Evolutionary conservation across 345 rosid genomes (phyloP).

Genomic region (Salix purpurea): DNA sequence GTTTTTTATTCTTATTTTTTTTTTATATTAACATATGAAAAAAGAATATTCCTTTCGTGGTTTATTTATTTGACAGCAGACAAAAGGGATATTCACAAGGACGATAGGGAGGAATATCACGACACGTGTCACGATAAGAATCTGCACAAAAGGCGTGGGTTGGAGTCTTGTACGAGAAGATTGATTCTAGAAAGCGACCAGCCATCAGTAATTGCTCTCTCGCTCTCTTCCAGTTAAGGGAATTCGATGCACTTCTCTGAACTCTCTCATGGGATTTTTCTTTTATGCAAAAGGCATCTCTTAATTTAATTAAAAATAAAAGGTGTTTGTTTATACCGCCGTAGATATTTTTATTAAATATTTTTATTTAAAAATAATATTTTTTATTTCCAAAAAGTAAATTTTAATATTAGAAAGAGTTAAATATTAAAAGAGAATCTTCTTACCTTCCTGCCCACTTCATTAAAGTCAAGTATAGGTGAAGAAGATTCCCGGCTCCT

Average conservation of each 20-base stretch:
- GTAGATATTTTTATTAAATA: too few relatives aligned
- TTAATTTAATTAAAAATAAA: not conserved
- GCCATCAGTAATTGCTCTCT: constrained; percentile 22
- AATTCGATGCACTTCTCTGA: constrained; percentile 44
- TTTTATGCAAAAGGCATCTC: constrained; percentile 31
- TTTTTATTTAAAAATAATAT: too few relatives aligned
- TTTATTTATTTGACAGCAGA: constrained; percentile 23
- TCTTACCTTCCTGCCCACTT: constrained; percentile 70
- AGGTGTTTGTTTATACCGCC: too few relatives aligned
- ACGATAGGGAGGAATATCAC: constrained; percentile 36
- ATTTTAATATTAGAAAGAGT: too few relatives aligned
- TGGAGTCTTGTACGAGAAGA: constrained; percentile 41
- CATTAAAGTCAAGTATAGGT: constrained; percentile 62
- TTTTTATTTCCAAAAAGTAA: too few relatives aligned
- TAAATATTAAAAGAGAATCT: constrained; percentile 40
- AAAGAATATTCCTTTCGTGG: constrained; percentile 24
- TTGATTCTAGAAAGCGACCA: constrained; percentile 46
- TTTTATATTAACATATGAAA: not conserved
- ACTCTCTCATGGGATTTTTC: not conserved
- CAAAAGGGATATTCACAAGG: constrained; percentile 70
- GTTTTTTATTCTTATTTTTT: too few relatives aligned
- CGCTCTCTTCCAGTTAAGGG: constrained; percentile 11
- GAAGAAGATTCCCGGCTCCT: constrained; percentile 56
- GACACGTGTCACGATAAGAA: constrained; percentile 54
- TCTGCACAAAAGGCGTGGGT: constrained; percentile 23